These are phyloP conservation scores for Rhododendron ovatum DNA, from an alignment of 148 eudicot species.

Conservation along the genomic window DNA sequence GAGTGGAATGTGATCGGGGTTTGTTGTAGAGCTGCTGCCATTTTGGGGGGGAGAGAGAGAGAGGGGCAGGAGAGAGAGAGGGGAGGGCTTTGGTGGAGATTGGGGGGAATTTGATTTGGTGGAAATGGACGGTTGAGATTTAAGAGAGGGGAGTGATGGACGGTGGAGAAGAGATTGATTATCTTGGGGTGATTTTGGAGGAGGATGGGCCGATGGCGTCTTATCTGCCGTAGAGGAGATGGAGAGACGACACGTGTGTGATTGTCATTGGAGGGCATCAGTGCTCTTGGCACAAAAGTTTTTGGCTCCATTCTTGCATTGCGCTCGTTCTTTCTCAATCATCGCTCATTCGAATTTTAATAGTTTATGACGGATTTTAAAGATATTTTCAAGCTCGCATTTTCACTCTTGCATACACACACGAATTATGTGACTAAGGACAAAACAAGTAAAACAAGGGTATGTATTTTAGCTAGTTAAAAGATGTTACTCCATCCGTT, in stretches of 20 bases:
- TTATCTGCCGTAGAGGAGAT: constrained; percentile 7
- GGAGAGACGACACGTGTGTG: constrained; percentile 17
- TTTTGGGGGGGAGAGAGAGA: constrained; percentile 5
- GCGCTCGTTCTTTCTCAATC: no score
- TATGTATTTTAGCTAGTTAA: no score
- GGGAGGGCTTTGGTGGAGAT: not conserved
- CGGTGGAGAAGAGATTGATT: constrained; percentile 15
- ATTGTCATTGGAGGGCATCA: not conserved
- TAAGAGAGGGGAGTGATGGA: not conserved
- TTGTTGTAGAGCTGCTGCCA: constrained; percentile 58
- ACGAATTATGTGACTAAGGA: no score
- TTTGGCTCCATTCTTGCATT: no score
- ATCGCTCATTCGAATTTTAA: no score
- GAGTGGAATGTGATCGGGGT: constrained; percentile 49
- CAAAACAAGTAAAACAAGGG: no score
- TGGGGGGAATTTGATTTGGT: constrained; percentile 2
- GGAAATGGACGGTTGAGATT: constrained; percentile 19
- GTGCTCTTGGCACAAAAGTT: not conserved
- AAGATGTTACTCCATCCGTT: no score
- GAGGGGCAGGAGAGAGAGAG: not conserved
- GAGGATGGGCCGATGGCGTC: constrained; percentile 19
- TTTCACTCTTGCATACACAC: no score
- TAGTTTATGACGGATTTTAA: no score
- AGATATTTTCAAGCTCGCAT: no score
- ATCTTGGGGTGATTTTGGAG: constrained; percentile 8